These are phyloP conservation scores for Sphagnurus paluster DNA, from an alignment of 1,284 basidiomycete genomes.

Conservation along the genomic window DNA sequence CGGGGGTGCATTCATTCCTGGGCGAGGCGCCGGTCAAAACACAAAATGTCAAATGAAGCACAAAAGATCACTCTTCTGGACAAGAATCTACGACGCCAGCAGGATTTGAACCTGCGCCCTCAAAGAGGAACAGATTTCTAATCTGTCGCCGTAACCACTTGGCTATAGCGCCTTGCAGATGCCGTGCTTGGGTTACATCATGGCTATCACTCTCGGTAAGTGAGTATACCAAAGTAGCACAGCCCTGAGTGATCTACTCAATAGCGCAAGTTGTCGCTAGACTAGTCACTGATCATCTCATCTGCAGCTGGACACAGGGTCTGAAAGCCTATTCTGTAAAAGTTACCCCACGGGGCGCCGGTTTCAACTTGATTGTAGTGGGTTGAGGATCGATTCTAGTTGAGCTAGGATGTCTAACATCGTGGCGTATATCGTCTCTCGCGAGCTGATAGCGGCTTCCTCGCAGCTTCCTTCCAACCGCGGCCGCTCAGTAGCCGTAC, in stretches of 20 bases:
- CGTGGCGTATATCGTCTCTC: constrained; percentile 16
- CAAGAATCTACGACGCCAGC: constrained; percentile 31
- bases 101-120: constrained; percentile 30
- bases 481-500: constrained; percentile 12
- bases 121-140: constrained; percentile 24
- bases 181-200: too few relatives aligned
- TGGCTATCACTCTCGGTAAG: too few relatives aligned
- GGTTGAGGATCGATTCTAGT: too few relatives aligned
- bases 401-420: too few relatives aligned
- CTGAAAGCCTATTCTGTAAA: too few relatives aligned
- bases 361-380: too few relatives aligned
- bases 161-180: constrained; percentile 34
- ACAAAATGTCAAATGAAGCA: constrained; percentile 6
- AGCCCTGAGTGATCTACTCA: too few relatives aligned
- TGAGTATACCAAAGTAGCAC: too few relatives aligned
- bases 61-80: background rate
- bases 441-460: constrained; percentile 15
- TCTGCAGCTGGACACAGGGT: too few relatives aligned
- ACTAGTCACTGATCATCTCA: too few relatives aligned
- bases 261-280: too few relatives aligned
- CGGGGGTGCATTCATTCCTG: constrained; percentile 54
- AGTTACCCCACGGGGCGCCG: too few relatives aligned
- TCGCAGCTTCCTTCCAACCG: constrained; percentile 17
- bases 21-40: background rate
- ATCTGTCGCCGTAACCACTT: constrained; percentile 51